Evolutionary conservation across 805 yeast species (phyloP).

Genomic region (Starmerella vaccinii): DNA sequence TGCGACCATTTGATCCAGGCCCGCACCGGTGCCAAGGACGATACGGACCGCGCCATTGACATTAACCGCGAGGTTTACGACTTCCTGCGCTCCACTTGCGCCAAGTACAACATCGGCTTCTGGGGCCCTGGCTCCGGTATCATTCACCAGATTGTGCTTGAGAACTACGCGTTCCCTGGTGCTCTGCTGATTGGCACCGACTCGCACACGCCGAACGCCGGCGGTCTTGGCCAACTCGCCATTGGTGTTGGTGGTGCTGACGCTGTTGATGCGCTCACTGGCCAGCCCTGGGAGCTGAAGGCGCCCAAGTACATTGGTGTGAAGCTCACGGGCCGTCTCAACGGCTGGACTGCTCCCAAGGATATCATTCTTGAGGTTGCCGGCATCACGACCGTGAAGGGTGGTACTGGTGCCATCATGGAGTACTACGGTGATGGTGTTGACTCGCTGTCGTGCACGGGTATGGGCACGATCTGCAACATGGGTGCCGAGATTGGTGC

Average conservation of each 20-base stretch:
- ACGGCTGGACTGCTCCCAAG: conserved; percentile 96
- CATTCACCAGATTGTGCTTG: conserved; percentile 91
- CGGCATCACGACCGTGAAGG: conserved; percentile 90
- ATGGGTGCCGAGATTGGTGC: conserved; percentile 99
- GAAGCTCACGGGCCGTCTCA: conserved; percentile 80
- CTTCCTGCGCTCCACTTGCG: conserved; percentile 79
- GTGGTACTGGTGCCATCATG: conserved; percentile 95
- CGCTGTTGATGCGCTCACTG: conserved; percentile 94
- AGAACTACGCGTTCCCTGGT: conserved; percentile 97
- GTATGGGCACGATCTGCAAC: conserved; percentile 98
- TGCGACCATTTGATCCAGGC: conserved; percentile 98
- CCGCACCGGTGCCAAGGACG: conserved; percentile 78
- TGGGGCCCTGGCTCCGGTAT: conserved; percentile 99
- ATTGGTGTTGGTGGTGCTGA: conserved; percentile 99
- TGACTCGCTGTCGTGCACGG: conserved; percentile 84
- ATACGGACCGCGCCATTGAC: conserved; percentile 75
- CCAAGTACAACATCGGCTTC: conserved; percentile 93
- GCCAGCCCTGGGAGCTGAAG: conserved; percentile 93
- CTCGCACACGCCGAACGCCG: conserved; percentile 96
- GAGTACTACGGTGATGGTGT: conserved; percentile 97
- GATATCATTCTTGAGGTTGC: conserved; percentile 89
- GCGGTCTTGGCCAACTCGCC: conserved; percentile 96
- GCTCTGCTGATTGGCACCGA: conserved; percentile 93
- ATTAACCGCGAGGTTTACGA: conserved; percentile 91
- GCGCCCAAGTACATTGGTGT: conserved; percentile 95